Base-by-base conservation (phyloP, 345 rosid species). In the Nasturtium officinale region DNA sequence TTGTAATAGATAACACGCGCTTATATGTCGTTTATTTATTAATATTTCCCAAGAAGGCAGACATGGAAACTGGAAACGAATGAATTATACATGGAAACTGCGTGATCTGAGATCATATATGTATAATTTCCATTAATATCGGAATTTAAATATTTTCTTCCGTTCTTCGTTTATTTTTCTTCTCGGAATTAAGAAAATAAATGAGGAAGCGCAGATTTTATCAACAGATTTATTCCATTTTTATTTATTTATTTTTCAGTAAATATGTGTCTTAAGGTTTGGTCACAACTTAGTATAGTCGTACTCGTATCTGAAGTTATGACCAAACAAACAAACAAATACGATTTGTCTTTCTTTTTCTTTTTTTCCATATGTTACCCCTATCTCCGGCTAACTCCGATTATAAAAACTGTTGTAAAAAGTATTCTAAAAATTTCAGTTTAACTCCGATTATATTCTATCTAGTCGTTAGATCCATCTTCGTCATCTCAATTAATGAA, bases 1-100 rank as follows among this genome's bases (percentile, higher is more conserved):
- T 20, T 17, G 8, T 40, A 25, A 53, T 62, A 56, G 67, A 29
- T 18, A 7, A 26, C 71, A 69, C 79, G 75, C 79, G 75, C 79
- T 62, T 76, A 7, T 0, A 16, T 55, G 2, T 69, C n/a, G 23
- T 30, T 73, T 40, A 9, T 33, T 50, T 17, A 5, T 50, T 51
- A 17, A n/a, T 42, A 52, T 52, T 52, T 6, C 48, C 2, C 32
- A 42, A 61, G 2, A 43, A 35, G 53, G 17, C 47, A 23, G 48
- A 68, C 25, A 46, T 50, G 60, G 56, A 69, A 74, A 58, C 25
- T 69, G 61, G 37, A 29, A 33, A 65, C n/a, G 37, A 20, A 32
- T 54, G 54, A 10, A 69, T 56, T 56, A 57, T 11, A 68, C 25
- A 46, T 50, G 60, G 56, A 69, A 74, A 58, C 25, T 69, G 61